Evolutionary conservation across 2,329 filamentous ascomycete species (phyloP).

Genomic region (Grosmannia penicillata): DNA sequence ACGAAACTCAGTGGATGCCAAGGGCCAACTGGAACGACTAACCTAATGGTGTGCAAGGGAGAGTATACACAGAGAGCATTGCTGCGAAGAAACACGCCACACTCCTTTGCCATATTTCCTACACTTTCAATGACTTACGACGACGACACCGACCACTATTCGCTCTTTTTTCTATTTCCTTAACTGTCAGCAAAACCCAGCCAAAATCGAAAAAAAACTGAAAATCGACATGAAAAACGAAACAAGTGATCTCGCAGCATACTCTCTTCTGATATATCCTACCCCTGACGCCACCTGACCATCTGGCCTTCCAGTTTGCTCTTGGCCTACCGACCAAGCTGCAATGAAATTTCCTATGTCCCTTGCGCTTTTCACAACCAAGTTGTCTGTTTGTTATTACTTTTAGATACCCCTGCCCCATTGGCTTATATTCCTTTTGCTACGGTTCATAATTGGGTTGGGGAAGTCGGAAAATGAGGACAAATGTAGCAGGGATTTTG

Average conservation of each 20-base stretch:
- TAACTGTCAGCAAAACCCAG: neutral
- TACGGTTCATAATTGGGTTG: too few species aligned
- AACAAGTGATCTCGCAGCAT: neutral
- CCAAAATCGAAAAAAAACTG: slow-evolving; percentile 7
- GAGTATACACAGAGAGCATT: neutral
- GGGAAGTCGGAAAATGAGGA: too few species aligned
- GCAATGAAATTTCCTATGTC: neutral
- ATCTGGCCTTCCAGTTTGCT: too few species aligned
- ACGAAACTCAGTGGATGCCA: slow-evolving; percentile 36
- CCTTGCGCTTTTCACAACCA: neutral
- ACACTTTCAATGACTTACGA: slow-evolving; percentile 1
- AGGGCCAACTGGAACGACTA: slow-evolving; percentile 11
- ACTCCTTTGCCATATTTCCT: slow-evolving; percentile 7
- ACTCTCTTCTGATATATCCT: neutral
- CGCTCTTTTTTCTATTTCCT: slow-evolving; percentile 14
- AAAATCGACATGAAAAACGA: slow-evolving; percentile 2
- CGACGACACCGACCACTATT: slow-evolving; percentile 15
- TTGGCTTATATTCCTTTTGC: neutral
- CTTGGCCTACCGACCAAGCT: too few species aligned
- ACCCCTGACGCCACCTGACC: too few species aligned
- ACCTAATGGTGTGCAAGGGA: neutral
- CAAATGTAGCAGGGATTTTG: too few species aligned
- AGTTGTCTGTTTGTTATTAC: neutral
- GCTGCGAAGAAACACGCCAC: neutral
- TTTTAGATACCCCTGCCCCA: slow-evolving; percentile 2